Conservation (phyloP, 805 yeast species). For the Yarrowia hollandica region DNA sequence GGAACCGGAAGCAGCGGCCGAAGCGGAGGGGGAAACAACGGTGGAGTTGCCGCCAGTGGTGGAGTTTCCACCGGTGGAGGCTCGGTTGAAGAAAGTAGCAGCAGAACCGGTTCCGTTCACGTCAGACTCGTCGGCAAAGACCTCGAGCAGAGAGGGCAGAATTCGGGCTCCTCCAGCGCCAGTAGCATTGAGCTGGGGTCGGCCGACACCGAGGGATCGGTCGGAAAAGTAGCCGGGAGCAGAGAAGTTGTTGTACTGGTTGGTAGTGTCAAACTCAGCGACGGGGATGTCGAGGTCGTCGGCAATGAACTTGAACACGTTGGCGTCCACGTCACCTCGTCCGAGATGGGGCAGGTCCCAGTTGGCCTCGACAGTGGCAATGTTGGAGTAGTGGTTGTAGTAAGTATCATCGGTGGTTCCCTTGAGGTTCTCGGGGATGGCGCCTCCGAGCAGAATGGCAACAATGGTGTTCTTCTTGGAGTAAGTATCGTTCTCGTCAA, state of each 20-base stretch:
- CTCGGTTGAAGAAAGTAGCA: conserved; percentile 12
- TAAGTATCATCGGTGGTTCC: conserved; percentile 51
- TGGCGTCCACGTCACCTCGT: conserved; percentile 53
- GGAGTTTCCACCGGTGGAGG: background rate
- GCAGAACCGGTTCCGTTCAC: conserved; percentile 14
- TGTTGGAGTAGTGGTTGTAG: conserved; percentile 55
- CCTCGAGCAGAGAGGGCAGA: conserved; percentile 8
- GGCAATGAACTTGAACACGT: conserved; percentile 50
- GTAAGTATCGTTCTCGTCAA: conserved; percentile 52
- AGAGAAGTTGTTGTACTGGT: conserved; percentile 23
- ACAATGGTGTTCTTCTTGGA: conserved; percentile 48
- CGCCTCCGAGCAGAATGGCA: conserved; percentile 52
- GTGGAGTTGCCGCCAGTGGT: background rate
- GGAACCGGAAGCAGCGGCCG: background rate
- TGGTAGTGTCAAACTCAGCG: conserved; percentile 2
- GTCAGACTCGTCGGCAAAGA: background rate
- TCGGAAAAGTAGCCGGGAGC: conserved; percentile 16
- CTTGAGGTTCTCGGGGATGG: conserved; percentile 44
- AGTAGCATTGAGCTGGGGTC: conserved; percentile 16
- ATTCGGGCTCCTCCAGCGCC: conserved; percentile 16
- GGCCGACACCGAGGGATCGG: background rate
- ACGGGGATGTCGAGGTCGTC: conserved; percentile 36
- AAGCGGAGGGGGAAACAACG: background rate
- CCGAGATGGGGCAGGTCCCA: conserved; percentile 53
- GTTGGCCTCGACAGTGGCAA: conserved; percentile 52